Percentiles rank a stretch among this genome's conserved stretches.
phyloP scores from a whole-genome alignment of 108 stramenopile species.

The Nitzschia sp. region DNA sequence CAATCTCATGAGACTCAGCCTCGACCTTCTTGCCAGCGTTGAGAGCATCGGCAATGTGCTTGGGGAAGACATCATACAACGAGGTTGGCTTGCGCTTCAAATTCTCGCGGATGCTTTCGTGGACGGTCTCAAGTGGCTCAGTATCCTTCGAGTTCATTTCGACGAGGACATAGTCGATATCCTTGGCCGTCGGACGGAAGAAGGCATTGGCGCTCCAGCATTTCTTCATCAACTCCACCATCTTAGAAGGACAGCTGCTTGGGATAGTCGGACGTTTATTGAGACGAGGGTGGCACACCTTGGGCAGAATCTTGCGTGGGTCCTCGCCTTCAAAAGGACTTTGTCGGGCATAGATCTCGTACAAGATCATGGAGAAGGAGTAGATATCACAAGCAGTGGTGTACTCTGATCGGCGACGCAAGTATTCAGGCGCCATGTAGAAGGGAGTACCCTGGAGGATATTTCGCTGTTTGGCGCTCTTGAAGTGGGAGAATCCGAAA shows the following conservation, averaged over 20 bases:
- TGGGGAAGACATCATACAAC: slow-evolving; percentile 28
- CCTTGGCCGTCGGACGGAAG: slow-evolving; percentile 35
- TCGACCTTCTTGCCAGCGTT: slow-evolving; percentile 52
- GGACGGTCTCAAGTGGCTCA: slow-evolving; percentile 5
- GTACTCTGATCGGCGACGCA: slow-evolving; percentile 42
- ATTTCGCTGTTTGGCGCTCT: slow-evolving; percentile 66
- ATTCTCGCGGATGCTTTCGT: neutral
- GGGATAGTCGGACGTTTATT: slow-evolving; percentile 34
- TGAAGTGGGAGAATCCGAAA: slow-evolving; percentile 90
- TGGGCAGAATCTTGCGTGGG: slow-evolving; percentile 18
- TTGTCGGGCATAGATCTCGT: slow-evolving; percentile 54
- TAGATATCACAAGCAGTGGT: slow-evolving; percentile 60
- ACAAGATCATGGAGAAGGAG: slow-evolving; percentile 58
- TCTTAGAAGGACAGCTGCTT: slow-evolving; percentile 8
- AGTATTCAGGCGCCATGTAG: slow-evolving; percentile 94
- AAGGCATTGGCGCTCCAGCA: slow-evolving; percentile 26
- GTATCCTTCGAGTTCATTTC: slow-evolving; percentile 14
- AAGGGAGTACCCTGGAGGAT: slow-evolving; percentile 72
- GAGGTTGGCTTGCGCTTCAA: slow-evolving; percentile 16
- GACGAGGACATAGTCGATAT: slow-evolving; percentile 24
- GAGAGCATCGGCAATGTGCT: slow-evolving; percentile 37
- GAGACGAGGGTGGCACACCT: slow-evolving; percentile 32
- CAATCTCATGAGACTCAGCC: slow-evolving; percentile 45
- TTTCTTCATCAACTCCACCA: slow-evolving; percentile 33
- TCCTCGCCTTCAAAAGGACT: slow-evolving; percentile 58